Percentiles rank a stretch among this genome's conserved stretches.
These are phyloP conservation scores for Anthracocystis setariae DNA, from an alignment of 1,284 basidiomycete species.

Conservation along the genomic window DNA sequence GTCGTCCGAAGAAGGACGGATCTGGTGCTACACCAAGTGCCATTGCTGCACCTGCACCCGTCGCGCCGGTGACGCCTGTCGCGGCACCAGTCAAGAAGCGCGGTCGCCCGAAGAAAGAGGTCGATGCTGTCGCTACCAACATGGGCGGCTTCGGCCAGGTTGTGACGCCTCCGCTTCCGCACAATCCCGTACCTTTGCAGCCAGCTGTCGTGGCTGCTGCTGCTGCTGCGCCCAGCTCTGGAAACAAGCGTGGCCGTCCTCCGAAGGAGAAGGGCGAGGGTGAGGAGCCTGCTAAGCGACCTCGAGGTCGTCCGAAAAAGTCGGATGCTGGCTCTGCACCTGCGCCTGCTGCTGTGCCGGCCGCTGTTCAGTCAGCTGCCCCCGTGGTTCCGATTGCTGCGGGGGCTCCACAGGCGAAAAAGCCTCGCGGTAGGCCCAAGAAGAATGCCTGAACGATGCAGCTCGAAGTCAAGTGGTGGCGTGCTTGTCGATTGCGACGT, in stretches of 20 bases:
- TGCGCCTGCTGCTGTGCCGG: background rate
- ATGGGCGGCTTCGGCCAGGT: slow-evolving; percentile 17
- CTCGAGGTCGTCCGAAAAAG: slow-evolving; percentile 45
- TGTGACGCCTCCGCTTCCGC: slow-evolving; percentile 24
- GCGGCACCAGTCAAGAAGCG: slow-evolving; percentile 20
- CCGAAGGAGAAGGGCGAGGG: slow-evolving; percentile 34
- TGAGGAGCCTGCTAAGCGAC: slow-evolving; percentile 34
- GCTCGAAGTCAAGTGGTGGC: background rate
- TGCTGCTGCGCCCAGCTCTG: slow-evolving; percentile 16
- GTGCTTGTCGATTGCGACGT: too few species aligned
- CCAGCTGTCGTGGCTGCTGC: slow-evolving; percentile 11
- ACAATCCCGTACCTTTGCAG: slow-evolving; percentile 9
- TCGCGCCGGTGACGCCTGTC: background rate
- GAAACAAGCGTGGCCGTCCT: slow-evolving; percentile 42
- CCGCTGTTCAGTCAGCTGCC: background rate
- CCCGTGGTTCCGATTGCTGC: slow-evolving; percentile 1
- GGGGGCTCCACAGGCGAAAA: slow-evolving; percentile 20
- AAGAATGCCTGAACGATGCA: slow-evolving; percentile 12
- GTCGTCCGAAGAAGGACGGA: slow-evolving; percentile 14
- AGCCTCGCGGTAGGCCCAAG: slow-evolving; percentile 39
- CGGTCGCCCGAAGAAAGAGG: slow-evolving; percentile 30
- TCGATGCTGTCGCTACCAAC: slow-evolving; percentile 8
- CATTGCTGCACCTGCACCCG: background rate
- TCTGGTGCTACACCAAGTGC: slow-evolving; percentile 1
- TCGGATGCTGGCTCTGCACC: slow-evolving; percentile 12